Evolutionary conservation across 2,329 filamentous ascomycete genomes (phyloP).

Genomic region (Trichoderma koningiopsis): DNA sequence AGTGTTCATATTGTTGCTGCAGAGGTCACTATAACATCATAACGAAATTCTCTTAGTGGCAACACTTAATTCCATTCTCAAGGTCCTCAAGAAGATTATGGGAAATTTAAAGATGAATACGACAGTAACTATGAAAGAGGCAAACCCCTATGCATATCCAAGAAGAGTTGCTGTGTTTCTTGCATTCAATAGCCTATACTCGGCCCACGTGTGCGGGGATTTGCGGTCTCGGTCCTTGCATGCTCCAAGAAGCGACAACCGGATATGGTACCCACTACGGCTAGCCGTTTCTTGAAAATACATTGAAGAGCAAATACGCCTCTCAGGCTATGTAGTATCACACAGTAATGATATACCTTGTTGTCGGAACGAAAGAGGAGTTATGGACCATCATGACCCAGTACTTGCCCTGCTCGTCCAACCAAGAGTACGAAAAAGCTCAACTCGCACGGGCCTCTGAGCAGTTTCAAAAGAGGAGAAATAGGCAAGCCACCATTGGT

Average conservation of each 20-base stretch:
- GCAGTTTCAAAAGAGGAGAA: constrained; percentile 12
- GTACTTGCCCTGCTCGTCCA: neutral
- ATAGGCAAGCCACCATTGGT: constrained; percentile 2
- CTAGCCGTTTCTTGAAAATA: neutral
- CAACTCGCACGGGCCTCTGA: neutral
- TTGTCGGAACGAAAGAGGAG: neutral
- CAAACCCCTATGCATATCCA: neutral
- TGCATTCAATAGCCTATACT: constrained; percentile 9
- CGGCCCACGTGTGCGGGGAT: constrained; percentile 16
- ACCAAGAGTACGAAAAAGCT: neutral
- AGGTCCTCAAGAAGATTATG: neutral
- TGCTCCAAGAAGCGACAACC: neutral
- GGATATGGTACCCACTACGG: neutral
- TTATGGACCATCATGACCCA: neutral
- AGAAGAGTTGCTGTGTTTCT: neutral
- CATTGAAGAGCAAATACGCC: neutral
- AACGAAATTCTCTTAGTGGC: no score
- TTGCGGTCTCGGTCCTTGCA: no score
- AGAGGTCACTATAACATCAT: neutral
- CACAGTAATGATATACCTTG: neutral
- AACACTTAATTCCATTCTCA: neutral
- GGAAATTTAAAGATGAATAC: neutral
- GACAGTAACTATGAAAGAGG: neutral
- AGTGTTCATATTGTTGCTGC: neutral
- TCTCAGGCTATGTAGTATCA: neutral